Evolutionary conservation across 331 rosid species (phyloP), one percentile per base, ranked within the genome.

Genomic region (Acacia concinna): DNA sequence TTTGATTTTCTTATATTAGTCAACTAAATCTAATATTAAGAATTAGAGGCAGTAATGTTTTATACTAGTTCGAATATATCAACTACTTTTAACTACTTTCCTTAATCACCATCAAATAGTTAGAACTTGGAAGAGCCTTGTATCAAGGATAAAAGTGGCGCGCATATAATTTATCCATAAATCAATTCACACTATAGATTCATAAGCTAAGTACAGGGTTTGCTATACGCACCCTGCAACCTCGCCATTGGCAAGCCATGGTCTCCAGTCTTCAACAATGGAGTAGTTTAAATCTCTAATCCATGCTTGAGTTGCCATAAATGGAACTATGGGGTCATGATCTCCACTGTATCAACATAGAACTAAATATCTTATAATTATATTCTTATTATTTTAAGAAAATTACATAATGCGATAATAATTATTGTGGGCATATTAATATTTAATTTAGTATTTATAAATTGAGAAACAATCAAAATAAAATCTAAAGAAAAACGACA

Each of bases 211-310:
- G 0, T 15, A 47, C 4, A 47, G 54, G 0, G 56, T 4, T 3
- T 0, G 11, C 1, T 18, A 51, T 51, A 25, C 34, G 68, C 1
- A 87, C 97, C 95, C 97, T 56, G 88, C 89, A 18, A 92, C 69
- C 68, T 86, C 90, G 20, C 25, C 82, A 8, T 83, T 56, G 6
- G 81, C 76, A 47, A 70, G 38, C 95, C 95, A 90, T 25, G 89
- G 79, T 37, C 95, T 88, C 97, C 95, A 90, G 17, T 90, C 91
- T 54, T 87, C 89, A 2, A 86, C 78, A 11, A 90, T 86, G 77
- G 93, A 75, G 71, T 85, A 84, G 83, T 90, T 90, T 52, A 90
- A 71, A 23, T 80, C 70, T 79, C 86, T 82, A n/a, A 92, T 90
- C 96, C 97, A 92, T 0, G 88, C 91, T 69, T 92, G 90, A 34